Base-by-base conservation (phyloP, 106 monocot species). In the Phalaenopsis equestris region DNA sequence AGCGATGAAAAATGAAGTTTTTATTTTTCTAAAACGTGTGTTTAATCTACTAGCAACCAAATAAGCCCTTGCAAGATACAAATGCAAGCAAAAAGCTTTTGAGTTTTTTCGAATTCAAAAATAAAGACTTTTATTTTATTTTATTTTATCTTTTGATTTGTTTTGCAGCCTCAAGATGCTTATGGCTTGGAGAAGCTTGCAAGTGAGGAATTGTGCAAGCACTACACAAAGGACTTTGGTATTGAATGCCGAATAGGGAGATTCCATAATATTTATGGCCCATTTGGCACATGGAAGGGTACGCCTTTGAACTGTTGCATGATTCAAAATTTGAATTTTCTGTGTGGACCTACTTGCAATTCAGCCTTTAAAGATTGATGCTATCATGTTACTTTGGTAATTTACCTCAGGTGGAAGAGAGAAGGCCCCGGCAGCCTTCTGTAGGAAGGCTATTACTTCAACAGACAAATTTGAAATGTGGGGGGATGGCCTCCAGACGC, bases 281-380 rank as follows among this genome's bases (percentile, higher is more conserved):
- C 95, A 39, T 95, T 90, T 80, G 95, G 95, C 78, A 92, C 95
- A 41, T 94, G 94, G 94, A 94, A 94, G 83, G 94, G 94, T 92
- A 74, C 74, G 75, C 16, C 42, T 8, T 74, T 3, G 48, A 49
- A 12, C 8, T 0, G 11, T 30, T 76, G 30, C 49, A 24, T 49
- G 12, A 17, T 48, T 76, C 46, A 24, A 2, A 76, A 19, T 76
- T 76, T 52, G 47, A 37, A 77, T 42, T 42, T 70, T 70, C 0
- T 70, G n/a, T 78, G 19, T 46, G 15, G 36, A 55, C 0, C 46
- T 36, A 36, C 47, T 79, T 52, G 12, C 3, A 52, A 14, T 12
- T 52, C 14, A 52, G 16, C 36, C 38, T 36, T 30, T 39, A 72
- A 72, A 72, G 36, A 49, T 3, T 76, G 47, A 49, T 30, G 49